phyloP scores from a whole-genome alignment of 257 asterid species.

The Solanum raphanifolium region DNA sequence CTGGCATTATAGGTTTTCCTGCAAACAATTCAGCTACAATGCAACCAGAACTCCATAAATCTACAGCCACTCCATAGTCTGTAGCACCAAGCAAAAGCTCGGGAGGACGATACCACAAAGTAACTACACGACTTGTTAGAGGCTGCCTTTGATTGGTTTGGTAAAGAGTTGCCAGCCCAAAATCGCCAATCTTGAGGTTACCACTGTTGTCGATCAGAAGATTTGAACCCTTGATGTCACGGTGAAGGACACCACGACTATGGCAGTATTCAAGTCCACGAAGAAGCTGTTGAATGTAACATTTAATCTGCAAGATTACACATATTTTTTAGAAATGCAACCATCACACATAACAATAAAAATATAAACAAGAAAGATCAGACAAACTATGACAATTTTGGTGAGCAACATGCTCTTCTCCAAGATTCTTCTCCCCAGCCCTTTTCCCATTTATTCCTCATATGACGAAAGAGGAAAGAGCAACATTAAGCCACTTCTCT shows the following conservation, averaged over 20 bases:
- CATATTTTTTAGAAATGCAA: neutral
- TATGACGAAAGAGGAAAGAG: neutral
- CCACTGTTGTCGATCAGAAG: slow-evolving; percentile 74
- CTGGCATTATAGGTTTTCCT: slow-evolving; percentile 89
- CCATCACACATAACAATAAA: neutral
- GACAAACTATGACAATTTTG: neutral
- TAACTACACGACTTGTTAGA: slow-evolving; percentile 88
- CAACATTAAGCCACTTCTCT: neutral
- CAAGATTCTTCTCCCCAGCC: neutral
- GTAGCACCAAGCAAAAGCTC: slow-evolving; percentile 95
- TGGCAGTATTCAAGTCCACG: slow-evolving; percentile 91
- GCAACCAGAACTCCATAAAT: slow-evolving; percentile 97
- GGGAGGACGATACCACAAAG: slow-evolving; percentile 96
- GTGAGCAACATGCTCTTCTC: neutral
- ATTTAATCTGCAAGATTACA: slow-evolving; percentile 50
- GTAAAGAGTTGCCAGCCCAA: slow-evolving; percentile 83
- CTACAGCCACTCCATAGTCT: slow-evolving; percentile 76
- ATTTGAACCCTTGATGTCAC: slow-evolving; percentile 91
- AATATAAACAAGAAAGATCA: neutral
- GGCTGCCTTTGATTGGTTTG: slow-evolving; percentile 57
- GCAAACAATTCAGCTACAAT: slow-evolving; percentile 81
- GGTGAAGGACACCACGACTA: slow-evolving; percentile 76
- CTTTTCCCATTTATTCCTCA: neutral
- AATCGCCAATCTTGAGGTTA: slow-evolving; percentile 82
- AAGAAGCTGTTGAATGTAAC: slow-evolving; percentile 84